Percentiles rank a stretch among this genome's conserved stretches.
These are phyloP conservation scores for Hericium coralloides DNA, from an alignment of 768 basidiomycete species.

Conservation along the genomic window DNA sequence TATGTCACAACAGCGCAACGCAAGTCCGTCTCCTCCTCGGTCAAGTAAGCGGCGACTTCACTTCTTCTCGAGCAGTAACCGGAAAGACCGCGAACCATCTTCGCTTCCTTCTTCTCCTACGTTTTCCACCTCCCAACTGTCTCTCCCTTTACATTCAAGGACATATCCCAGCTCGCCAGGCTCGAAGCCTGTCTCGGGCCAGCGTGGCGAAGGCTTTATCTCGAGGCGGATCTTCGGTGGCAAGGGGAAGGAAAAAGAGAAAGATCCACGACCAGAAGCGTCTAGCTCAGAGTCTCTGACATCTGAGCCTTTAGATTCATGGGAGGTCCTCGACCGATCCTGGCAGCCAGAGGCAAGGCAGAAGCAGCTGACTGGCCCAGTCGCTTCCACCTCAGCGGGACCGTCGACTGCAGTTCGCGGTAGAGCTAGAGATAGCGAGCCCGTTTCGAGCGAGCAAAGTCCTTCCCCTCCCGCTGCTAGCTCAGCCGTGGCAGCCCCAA, in stretches of 20 bases:
- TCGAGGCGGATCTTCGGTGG: slow-evolving; percentile 12
- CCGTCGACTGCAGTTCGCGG: no score
- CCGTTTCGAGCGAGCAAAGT: not conserved
- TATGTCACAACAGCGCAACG: not conserved
- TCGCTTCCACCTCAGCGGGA: no score
- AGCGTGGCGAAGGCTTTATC: slow-evolving; percentile 9
- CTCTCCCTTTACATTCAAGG: slow-evolving; percentile 10
- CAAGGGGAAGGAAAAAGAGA: slow-evolving; percentile 13
- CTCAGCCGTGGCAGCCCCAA: no score
- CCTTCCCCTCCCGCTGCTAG: not conserved
- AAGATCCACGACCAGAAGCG: not conserved
- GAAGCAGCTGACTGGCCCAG: no score
- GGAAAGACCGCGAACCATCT: slow-evolving; percentile 9
- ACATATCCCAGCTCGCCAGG: slow-evolving; percentile 8
- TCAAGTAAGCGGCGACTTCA: slow-evolving; percentile 10
- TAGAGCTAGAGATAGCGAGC: no score
- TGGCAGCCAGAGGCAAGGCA: not conserved
- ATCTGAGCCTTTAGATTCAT: slow-evolving; percentile 8
- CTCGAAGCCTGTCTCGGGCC: not conserved
- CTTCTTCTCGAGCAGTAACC: slow-evolving; percentile 8
- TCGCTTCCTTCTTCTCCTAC: slow-evolving; percentile 15
- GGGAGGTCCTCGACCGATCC: slow-evolving; percentile 13
- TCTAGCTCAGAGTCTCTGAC: not conserved
- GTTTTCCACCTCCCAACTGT: slow-evolving; percentile 12
- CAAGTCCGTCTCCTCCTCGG: slow-evolving; percentile 7